phyloP scores from a whole-genome alignment of 176 grass and related monocot genomes.

The Pontederia paniculata region DNA sequence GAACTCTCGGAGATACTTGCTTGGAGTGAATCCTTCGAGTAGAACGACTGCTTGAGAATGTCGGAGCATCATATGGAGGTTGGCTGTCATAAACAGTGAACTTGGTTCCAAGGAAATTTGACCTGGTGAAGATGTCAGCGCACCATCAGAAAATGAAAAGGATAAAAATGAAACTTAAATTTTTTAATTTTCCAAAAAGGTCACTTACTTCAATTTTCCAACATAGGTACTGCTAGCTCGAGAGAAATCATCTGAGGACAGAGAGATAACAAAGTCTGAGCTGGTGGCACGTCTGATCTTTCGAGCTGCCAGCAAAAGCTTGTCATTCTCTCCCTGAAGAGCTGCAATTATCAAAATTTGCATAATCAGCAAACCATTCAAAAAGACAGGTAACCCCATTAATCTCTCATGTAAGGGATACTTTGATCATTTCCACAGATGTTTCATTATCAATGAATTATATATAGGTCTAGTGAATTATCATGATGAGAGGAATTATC shows the following conservation, averaged over 20 bases:
- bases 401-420: too few relatives aligned
- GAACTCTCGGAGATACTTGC: conserved; percentile 83
- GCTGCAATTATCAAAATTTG: conserved; percentile 39
- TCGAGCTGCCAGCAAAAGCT: conserved; percentile 81
- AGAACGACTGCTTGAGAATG: conserved; percentile 41
- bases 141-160: conserved; percentile 1
- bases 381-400: too few relatives aligned
- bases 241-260: conserved; percentile 69
- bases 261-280: conserved; percentile 74
- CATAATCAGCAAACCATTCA: conserved; percentile 5
- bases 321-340: conserved; percentile 71
- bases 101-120: conserved; percentile 96
- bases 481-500: too few relatives aligned
- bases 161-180: neutral
- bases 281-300: conserved; percentile 72
- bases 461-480: too few relatives aligned
- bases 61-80: conserved; percentile 42
- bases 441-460: too few relatives aligned
- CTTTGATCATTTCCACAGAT: too few relatives aligned
- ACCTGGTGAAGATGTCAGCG: conserved; percentile 39
- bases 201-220: conserved; percentile 82
- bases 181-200: neutral
- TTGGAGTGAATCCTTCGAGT: conserved; percentile 69
- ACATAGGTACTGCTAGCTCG: conserved; percentile 85
- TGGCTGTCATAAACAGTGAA: conserved; percentile 91